These are phyloP conservation scores for Macrophomina pseudophaseolina DNA, from an alignment of 2,329 filamentous ascomycete genomes.

Conservation along the genomic window DNA sequence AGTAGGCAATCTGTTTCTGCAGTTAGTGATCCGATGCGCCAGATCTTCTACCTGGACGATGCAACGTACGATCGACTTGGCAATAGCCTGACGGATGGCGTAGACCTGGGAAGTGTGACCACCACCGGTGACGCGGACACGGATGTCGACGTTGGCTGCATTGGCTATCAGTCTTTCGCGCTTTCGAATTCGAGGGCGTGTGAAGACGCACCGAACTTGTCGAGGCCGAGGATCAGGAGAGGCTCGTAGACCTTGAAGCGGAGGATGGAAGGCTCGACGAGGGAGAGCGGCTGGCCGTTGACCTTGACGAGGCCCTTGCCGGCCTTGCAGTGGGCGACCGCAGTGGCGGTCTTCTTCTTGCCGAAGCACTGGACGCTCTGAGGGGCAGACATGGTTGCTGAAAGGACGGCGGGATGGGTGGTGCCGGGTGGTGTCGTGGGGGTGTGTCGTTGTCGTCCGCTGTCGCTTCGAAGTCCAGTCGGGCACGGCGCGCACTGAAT, in stretches of 20 bases:
- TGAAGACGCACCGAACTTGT: conserved; percentile 76
- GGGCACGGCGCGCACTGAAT: conserved; percentile 18
- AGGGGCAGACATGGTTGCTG: conserved; percentile 70
- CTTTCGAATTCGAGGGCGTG: conserved; percentile 13
- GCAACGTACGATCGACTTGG: conserved; percentile 78
- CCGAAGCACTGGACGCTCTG: conserved; percentile 87
- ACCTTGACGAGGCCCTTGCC: conserved; percentile 95
- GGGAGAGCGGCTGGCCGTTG: conserved; percentile 93
- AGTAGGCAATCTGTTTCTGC: conserved; percentile 75
- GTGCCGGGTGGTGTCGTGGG: conserved; percentile 26
- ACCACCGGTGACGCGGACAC: conserved; percentile 94
- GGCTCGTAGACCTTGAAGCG: conserved; percentile 99
- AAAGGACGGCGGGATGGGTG: conserved; percentile 16
- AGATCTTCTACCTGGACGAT: background rate
- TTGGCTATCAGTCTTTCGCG: conserved; percentile 31
- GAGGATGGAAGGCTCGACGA: conserved; percentile 95
- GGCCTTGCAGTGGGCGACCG: conserved; percentile 91
- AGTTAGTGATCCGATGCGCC: conserved; percentile 25
- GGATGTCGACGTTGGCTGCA: conserved; percentile 85
- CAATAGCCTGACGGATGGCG: conserved; percentile 97
- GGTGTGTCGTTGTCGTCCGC: conserved; percentile 20
- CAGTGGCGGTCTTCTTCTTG: conserved; percentile 75
- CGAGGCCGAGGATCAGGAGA: conserved; percentile 92
- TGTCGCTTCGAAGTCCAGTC: conserved; percentile 26
- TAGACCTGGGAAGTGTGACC: conserved; percentile 98